Evolutionary conservation across 805 yeast species (phyloP), one percentile per base, ranked within the genome.

Genomic region (Kluyveromyces nonfermentans): DNA sequence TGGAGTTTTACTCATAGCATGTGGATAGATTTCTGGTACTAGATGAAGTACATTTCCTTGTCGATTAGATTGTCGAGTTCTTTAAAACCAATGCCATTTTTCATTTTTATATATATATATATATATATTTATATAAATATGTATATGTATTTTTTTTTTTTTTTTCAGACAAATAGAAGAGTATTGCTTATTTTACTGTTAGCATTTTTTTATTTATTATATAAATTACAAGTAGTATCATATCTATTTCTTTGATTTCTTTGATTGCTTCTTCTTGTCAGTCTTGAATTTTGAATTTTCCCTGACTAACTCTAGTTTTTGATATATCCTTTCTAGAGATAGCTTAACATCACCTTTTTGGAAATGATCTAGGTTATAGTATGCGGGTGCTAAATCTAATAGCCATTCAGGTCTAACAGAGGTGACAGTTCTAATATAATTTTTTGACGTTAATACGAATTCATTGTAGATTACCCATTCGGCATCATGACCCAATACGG

Each of bases 391-490:
- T 56, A 80, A 67, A 59, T 88, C 90, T 40, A 88, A 71, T 54
- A 88, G 73, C 96, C 97, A 85, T 56, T 89, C 97, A 1, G 97
- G 94, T 60, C 80, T 82, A 36, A 93, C 80, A 4, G 82, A 73
- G 17, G 97, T 90, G 14, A 90, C 96, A 0, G 97, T 93, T 57
- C 98, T 76, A 47, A 93, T 87, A 63, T 90, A 93, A 59, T 90
- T 93, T 64, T 89, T 85, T 7, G 94, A 78, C 1, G 98, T 93
- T 50, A 90, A 72, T 32, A 90, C 97, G 68, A 90, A 86, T 68
- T 90, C 98, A 65, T 93, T 86, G 71, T 93, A 93, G 40, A 93
- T 73, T 37, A 93, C 85, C 90, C 95, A 93, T 61, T 90, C 97
- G 48, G 82, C 82, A 46, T 85, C 93, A 46, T 80, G 82, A n/a